phyloP scores from a whole-genome alignment of 441 rosid species.

The Syzygium syzygioides region DNA sequence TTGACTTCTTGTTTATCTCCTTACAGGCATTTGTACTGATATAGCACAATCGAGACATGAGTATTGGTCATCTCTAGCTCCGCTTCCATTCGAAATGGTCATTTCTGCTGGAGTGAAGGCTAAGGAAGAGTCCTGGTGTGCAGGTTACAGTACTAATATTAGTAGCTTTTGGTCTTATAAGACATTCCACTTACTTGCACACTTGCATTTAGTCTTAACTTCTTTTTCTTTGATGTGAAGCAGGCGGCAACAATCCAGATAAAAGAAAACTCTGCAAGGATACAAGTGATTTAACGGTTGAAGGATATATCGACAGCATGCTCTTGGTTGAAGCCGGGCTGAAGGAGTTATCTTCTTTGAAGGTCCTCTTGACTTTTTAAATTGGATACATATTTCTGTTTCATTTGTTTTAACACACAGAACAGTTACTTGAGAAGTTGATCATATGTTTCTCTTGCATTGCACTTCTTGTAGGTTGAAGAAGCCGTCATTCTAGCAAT shows the following conservation, averaged over 20 bases:
- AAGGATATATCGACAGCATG: conserved; percentile 97
- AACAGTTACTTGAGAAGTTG: neutral
- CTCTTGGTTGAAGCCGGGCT: conserved; percentile 95
- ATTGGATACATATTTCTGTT: neutral
- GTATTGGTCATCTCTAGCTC: conserved; percentile 93
- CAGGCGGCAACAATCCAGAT: conserved; percentile 49
- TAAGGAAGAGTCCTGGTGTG: conserved; percentile 57
- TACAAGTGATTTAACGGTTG: conserved; percentile 73
- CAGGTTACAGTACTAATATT: conserved; percentile 36
- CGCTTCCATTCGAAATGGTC: conserved; percentile 94
- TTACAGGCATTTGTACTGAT: conserved; percentile 75
- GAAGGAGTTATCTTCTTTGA: conserved; percentile 79
- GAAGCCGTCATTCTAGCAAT: conserved; percentile 78
- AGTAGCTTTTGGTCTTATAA: neutral
- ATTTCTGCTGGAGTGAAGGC: conserved; percentile 95
- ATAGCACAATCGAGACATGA: conserved; percentile 77
- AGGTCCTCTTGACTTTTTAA: conserved; percentile 37
- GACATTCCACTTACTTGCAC: neutral
- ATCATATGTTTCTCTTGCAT: neutral
- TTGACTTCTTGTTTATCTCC: conserved; percentile 8
- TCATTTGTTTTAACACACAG: neutral
- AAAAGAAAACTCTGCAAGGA: conserved; percentile 47
- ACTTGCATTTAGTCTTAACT: conserved; percentile 6
- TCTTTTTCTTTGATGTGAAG: conserved; percentile 10
- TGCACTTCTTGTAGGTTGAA: conserved; percentile 50